Conservation (phyloP, 2,329 filamentous ascomycete species). For the Arthrinium phaeospermum region DNA sequence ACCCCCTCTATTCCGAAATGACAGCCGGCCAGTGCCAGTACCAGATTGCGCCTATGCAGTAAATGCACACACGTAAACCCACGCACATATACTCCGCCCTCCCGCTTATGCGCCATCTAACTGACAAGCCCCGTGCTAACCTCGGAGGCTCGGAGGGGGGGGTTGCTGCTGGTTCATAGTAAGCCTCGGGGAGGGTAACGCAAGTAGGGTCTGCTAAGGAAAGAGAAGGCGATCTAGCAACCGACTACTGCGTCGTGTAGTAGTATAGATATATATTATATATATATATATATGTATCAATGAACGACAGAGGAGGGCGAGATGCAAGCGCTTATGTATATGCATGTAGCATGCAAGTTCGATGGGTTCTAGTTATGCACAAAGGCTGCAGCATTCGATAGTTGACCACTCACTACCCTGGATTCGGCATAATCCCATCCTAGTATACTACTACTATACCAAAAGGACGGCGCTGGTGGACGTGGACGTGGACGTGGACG, state of each 20-base stretch:
- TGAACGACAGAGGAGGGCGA: no score
- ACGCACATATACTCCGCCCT: neutral
- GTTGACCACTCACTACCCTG: no score
- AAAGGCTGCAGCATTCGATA: neutral
- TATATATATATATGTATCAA: no score
- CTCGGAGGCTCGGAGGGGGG: neutral
- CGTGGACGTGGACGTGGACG: neutral
- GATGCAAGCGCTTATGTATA: neutral
- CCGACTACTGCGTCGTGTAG: neutral
- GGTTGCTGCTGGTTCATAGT: neutral
- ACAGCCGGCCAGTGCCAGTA: neutral
- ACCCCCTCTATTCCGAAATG: neutral
- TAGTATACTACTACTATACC: neutral
- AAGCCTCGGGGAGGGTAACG: neutral
- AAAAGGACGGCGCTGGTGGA: neutral
- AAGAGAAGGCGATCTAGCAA: neutral
- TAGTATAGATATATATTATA: neutral
- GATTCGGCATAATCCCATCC: no score
- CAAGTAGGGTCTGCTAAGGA: neutral
- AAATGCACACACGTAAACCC: no score
- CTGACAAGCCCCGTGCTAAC: neutral
- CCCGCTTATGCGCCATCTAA: neutral
- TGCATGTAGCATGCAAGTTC: neutral
- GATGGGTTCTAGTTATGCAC: neutral
- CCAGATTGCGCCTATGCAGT: neutral